Percentiles rank a stretch among this genome's conserved stretches.
Evolutionary conservation across 2,329 filamentous ascomycete genomes (phyloP).

Genomic region (Fusarium redolens): DNA sequence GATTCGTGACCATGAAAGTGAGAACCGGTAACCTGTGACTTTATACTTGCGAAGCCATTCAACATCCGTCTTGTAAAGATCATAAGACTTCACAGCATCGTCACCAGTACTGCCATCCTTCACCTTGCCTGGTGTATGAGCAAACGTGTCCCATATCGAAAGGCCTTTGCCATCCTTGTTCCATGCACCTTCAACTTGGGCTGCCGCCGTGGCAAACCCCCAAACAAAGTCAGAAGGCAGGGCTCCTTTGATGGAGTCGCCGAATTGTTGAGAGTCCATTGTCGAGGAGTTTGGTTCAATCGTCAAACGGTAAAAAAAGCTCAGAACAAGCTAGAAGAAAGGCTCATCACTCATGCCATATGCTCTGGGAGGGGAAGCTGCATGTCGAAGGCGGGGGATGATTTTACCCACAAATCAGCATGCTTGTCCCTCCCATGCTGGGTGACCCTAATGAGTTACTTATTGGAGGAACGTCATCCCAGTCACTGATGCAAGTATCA

Average conservation of each 20-base stretch:
- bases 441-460: not conserved
- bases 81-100: constrained; percentile 54
- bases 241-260: constrained; percentile 17
- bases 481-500: not conserved
- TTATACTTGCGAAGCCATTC: constrained; percentile 68
- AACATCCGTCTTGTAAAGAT: constrained; percentile 60
- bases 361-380: not conserved
- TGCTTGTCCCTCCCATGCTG: not conserved
- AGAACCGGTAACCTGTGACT: constrained; percentile 72
- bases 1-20: constrained; percentile 72
- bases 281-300: no score
- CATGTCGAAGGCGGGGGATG: not conserved
- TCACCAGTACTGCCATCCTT: constrained; percentile 54
- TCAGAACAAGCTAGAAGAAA: no score
- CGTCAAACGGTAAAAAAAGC: no score
- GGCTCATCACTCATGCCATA: no score
- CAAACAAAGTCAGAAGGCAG: constrained; percentile 40
- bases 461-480: not conserved
- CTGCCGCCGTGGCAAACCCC: constrained; percentile 56
- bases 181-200: constrained; percentile 57
- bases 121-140: constrained; percentile 53
- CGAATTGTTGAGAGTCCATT: constrained; percentile 18
- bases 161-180: constrained; percentile 55
- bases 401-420: not conserved
- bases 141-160: constrained; percentile 56